Evolutionary conservation across 108 stramenopile species (phyloP).

Genomic region (Nitzschia inconspicua): DNA sequence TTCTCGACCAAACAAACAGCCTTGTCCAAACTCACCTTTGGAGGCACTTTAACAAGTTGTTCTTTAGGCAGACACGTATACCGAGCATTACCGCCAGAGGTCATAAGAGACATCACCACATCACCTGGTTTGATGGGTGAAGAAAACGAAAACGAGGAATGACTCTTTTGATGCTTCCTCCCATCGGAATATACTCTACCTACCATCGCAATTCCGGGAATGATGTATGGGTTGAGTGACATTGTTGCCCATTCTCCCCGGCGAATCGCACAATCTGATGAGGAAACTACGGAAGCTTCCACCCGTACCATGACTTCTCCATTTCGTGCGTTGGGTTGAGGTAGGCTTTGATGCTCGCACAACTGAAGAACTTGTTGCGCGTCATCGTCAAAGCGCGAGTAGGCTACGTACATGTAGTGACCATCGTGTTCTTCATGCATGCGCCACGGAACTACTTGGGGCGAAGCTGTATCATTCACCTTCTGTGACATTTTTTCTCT

Average conservation of each 20-base stretch:
- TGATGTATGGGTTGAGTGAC: slow-evolving; percentile 29
- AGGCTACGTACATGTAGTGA: slow-evolving; percentile 34
- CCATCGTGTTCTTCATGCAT: too few relatives aligned
- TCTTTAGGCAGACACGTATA: slow-evolving; percentile 41
- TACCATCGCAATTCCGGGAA: slow-evolving; percentile 44
- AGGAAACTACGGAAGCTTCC: slow-evolving; percentile 42
- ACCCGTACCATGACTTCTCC: slow-evolving; percentile 25
- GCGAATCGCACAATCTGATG: slow-evolving; percentile 41
- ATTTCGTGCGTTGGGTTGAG: slow-evolving; percentile 3
- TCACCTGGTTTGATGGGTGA: slow-evolving; percentile 40
- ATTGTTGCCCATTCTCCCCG: slow-evolving; percentile 34
- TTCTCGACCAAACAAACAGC: slow-evolving; percentile 67
- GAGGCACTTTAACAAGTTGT: slow-evolving; percentile 53
- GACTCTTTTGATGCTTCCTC: slow-evolving; percentile 1
- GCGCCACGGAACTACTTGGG: too few relatives aligned
- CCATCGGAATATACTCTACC: slow-evolving; percentile 24
- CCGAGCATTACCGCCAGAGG: slow-evolving; percentile 59
- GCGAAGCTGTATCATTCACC: too few relatives aligned
- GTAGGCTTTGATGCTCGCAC: slow-evolving; percentile 21
- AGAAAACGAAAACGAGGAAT: background rate
- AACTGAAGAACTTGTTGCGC: slow-evolving; percentile 20
- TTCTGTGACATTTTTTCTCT: background rate
- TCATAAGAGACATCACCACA: slow-evolving; percentile 42
- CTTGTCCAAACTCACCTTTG: slow-evolving; percentile 22
- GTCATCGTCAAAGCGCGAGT: slow-evolving; percentile 20